These are phyloP conservation scores for Achaetomium macrosporum DNA, from an alignment of 2,329 filamentous ascomycete species.

Conservation along the genomic window DNA sequence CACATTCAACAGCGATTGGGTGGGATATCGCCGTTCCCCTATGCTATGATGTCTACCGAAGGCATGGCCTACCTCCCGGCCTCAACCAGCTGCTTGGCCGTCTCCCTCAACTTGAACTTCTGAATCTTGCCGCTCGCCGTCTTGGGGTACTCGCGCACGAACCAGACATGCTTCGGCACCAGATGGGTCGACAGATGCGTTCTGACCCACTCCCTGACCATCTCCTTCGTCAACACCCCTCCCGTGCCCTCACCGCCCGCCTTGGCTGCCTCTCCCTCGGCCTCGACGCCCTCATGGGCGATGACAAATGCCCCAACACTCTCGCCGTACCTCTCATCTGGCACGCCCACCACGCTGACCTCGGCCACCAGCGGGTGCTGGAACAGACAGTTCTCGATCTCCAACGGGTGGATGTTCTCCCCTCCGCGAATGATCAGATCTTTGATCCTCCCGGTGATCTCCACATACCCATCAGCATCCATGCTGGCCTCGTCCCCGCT, in stretches of 20 bases:
- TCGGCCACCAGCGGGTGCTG: constrained; percentile 65
- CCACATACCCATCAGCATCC: constrained; percentile 75
- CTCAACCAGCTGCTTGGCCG: constrained; percentile 40
- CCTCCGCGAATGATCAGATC: constrained; percentile 92
- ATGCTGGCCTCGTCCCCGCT: constrained; percentile 89
- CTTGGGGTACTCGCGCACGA: constrained; percentile 79
- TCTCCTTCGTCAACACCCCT: constrained; percentile 45
- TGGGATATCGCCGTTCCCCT: too few species aligned
- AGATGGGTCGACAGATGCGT: constrained; percentile 65
- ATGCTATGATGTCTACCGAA: background rate
- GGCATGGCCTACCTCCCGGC: background rate
- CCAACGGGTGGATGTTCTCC: constrained; percentile 92
- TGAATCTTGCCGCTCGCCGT: constrained; percentile 96
- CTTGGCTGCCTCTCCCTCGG: constrained; percentile 28
- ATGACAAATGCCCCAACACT: constrained; percentile 80
- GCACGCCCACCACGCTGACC: constrained; percentile 76
- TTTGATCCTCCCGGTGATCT: constrained; percentile 88
- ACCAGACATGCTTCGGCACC: constrained; percentile 87
- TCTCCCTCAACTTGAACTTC: constrained; percentile 78
- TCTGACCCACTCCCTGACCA: constrained; percentile 67
- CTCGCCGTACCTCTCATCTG: constrained; percentile 79
- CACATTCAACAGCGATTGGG: too few species aligned
- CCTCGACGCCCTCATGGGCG: constrained; percentile 35
- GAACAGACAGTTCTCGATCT: constrained; percentile 84
- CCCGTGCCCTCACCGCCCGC: constrained; percentile 20